phyloP scores from a whole-genome alignment of 1,139 yeast genomes.

The Oligophagozyma castellii region DNA sequence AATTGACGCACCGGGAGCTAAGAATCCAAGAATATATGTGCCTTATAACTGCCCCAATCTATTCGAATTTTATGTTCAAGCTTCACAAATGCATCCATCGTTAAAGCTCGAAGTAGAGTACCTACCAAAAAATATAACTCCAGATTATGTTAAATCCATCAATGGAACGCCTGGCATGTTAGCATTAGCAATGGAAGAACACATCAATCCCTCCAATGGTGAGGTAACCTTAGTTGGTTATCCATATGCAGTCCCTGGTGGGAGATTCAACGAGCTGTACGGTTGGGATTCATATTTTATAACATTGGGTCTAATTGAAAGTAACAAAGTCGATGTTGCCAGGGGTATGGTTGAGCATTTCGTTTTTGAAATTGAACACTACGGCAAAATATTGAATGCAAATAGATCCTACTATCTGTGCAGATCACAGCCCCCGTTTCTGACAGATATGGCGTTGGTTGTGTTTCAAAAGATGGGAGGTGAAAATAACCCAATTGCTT shows the following conservation, averaged over 20 bases:
- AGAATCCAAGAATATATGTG: conserved; percentile 58
- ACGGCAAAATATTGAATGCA: conserved; percentile 89
- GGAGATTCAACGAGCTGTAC: conserved; percentile 87
- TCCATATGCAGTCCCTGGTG: conserved; percentile 95
- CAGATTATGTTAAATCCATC: conserved; percentile 58
- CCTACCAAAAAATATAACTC: conserved; percentile 46
- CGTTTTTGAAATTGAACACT: conserved; percentile 77
- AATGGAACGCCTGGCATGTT: conserved; percentile 78
- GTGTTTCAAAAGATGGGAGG: conserved; percentile 50
- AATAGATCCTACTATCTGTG: conserved; percentile 85
- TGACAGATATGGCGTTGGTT: conserved; percentile 80
- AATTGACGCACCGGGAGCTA: conserved; percentile 42
- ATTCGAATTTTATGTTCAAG: conserved; percentile 48
- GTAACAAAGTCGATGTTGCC: conserved; percentile 54
- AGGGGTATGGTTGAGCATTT: conserved; percentile 89
- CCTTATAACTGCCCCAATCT: conserved; percentile 63
- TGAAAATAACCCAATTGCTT: conserved; percentile 30
- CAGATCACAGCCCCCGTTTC: conserved; percentile 94
- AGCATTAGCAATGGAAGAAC: conserved; percentile 53
- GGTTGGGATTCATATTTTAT: conserved; percentile 99
- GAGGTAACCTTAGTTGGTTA: conserved; percentile 42
- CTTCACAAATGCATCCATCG: conserved; percentile 44
- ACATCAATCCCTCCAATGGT: conserved; percentile 38
- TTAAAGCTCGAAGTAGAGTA: conserved; percentile 61
- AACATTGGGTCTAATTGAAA: conserved; percentile 60